Evolutionary conservation across 2,329 filamentous ascomycete species (phyloP), one percentile per base, ranked within the genome.

Genomic region (Ceratocystis variospora): DNA sequence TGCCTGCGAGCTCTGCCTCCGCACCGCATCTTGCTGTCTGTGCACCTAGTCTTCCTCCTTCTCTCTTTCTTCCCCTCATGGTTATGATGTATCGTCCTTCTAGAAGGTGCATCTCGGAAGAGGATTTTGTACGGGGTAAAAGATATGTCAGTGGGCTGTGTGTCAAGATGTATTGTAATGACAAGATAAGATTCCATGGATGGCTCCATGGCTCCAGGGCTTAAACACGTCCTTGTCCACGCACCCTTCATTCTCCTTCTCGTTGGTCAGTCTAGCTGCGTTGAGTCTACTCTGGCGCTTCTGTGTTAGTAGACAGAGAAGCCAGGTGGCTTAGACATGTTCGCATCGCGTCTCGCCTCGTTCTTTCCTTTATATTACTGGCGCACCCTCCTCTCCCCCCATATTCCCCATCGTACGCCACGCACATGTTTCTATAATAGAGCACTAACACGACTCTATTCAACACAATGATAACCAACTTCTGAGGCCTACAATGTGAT

Each of bases 41-140:
- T 50, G 48, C 48, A 12, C 48, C 22, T n/a, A 25, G 37, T 41
- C 12, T 19, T 19, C 48, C 37, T 41, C 37, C 37, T 50, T 50
- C 48, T 50, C 48, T 22, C 19, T n/a, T 50, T 28, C n/a, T 28
- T 25, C 53, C 28, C 48, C 48, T 53, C 48, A 19, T 53, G 48
- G 19, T 57, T 57, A 31, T 57, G 53, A 57, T 57, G 53, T 57
- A 57, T 57, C 53, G 53, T 57, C 53, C 53, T 57, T 57, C 53
- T 57, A 57, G 53, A 57, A 57, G 53, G 53, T 33, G 53, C 17
- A 57, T 57, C 19, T 33, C 22, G 25, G 53, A 57, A 57, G 53
- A 57, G 53, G 53, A 57, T 57, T 57, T 57, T 3, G 53, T 10
- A 57, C 17, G 28, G 53, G 53, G 53, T 33, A 31, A 33, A 12